These are phyloP conservation scores for Drechslera avenae DNA, from an alignment of 2,329 filamentous ascomycete genomes.

Conservation along the genomic window DNA sequence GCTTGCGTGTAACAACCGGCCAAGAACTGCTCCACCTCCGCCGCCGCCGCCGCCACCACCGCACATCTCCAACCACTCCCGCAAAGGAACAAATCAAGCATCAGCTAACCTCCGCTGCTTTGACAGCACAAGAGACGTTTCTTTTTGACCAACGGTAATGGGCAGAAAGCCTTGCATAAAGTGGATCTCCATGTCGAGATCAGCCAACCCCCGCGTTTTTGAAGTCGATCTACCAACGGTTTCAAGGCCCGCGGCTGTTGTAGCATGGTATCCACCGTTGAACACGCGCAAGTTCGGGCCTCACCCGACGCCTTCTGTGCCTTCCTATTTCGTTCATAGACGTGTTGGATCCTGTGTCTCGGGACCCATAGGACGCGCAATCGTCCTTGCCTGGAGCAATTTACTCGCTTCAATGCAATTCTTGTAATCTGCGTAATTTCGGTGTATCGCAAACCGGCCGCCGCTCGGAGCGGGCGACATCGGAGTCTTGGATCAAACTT, in stretches of 20 bases:
- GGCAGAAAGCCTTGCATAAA: slow-evolving; percentile 17
- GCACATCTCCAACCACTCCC: slow-evolving; percentile 4
- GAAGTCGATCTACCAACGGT: slow-evolving; percentile 17
- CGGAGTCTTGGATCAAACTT: slow-evolving; percentile 1
- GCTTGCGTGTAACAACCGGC: slow-evolving; percentile 16
- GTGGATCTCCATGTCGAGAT: slow-evolving; percentile 28
- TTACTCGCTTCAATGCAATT: slow-evolving; percentile 9
- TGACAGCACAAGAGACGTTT: slow-evolving; percentile 19
- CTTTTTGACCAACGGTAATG: slow-evolving; percentile 22
- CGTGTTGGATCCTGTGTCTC: slow-evolving; percentile 18
- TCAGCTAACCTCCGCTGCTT: slow-evolving; percentile 26
- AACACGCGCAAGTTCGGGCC: slow-evolving; percentile 9
- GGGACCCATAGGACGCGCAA: slow-evolving; percentile 36
- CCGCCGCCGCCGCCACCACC: slow-evolving; percentile 16
- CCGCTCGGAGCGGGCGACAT: not conserved
- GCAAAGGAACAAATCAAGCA: slow-evolving; percentile 15
- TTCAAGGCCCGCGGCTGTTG: slow-evolving; percentile 10
- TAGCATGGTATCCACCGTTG: slow-evolving; percentile 6
- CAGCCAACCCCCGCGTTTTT: slow-evolving; percentile 28
- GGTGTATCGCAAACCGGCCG: slow-evolving; percentile 4
- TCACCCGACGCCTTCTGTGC: slow-evolving; percentile 13
- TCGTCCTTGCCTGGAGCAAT: slow-evolving; percentile 12
- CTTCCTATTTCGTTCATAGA: slow-evolving; percentile 27
- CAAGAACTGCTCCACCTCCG: slow-evolving; percentile 21
- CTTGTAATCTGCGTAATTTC: slow-evolving; percentile 10